Evolutionary conservation across 2,329 filamentous ascomycete species (phyloP), one percentile per base, ranked within the genome.

Genomic region (Cryphonectria parasitica): DNA sequence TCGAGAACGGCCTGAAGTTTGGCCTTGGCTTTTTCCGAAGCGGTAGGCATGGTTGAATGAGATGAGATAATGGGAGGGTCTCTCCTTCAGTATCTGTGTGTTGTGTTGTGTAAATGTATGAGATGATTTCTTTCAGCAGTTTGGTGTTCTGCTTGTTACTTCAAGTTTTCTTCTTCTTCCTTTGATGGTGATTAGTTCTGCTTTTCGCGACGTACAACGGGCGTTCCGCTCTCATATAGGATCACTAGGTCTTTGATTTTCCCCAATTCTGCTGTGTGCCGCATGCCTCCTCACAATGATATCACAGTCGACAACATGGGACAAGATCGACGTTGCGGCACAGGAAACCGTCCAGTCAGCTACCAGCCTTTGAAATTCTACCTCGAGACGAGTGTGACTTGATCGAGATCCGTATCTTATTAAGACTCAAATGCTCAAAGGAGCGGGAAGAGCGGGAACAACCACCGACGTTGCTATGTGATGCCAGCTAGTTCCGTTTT

Each of bases 261-360:
- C 25, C 13, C 54, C 25, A 58, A 58, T 13, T 28, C 7, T 31
- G 54, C 5, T 19, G 28, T 58, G 54, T 31, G 13, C 28, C 31
- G 54, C 54, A 31, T 13, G 25, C 25, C 25, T 31, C 34, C 60
- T 62, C 60, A 62, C 17, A 22, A 62, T 62, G 60, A 62, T 36
- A 41, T 62, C 60, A 62, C 31, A 62, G 34, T 22, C 22, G 34
- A 39, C 60, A 11, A 62, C 60, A 62, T 7, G n/a, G 60, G 60
- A 39, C 60, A 62, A 62, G 60, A 62, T 62, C 60, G 60, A 62
- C 60, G 36, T 39, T 34, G 60, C 25, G 8, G 28, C 54, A 58
- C 54, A 58, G 25, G 25, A 31, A 13, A 6, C 17, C 17, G 54
- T 58, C 54, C 54, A 58, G 54, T 58, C 54, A 58, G 54, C 54